phyloP scores from a whole-genome alignment of 345 rosid genomes.

The Rubroshorea leprosula region DNA sequence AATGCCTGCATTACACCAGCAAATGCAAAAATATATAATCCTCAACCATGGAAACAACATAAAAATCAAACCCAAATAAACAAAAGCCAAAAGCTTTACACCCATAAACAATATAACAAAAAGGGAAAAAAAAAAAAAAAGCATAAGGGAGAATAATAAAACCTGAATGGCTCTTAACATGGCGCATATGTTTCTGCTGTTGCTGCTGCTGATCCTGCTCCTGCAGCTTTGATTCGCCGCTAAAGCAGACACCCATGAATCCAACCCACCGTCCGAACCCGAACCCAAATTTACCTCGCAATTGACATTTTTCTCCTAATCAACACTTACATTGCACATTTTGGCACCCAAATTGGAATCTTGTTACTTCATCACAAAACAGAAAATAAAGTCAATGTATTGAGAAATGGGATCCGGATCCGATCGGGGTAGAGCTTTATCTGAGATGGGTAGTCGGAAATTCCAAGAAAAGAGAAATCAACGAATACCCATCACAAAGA shows the following conservation, averaged over 20 bases:
- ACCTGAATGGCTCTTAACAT: slow-evolving; percentile 7
- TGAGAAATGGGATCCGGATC: slow-evolving; percentile 2
- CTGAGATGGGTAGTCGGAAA: slow-evolving; percentile 4
- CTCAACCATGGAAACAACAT: not conserved
- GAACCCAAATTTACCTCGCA: slow-evolving; percentile 3
- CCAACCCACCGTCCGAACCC: not conserved
- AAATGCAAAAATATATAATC: not conserved
- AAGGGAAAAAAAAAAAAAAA: no score
- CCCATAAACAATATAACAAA: no score
- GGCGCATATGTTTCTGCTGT: not conserved
- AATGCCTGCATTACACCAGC: not conserved
- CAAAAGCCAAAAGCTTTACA: not conserved
- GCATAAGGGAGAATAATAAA: not conserved
- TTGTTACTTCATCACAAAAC: slow-evolving; percentile 5
- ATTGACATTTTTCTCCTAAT: not conserved
- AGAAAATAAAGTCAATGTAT: not conserved
- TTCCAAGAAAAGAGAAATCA: not conserved
- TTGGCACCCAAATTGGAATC: not conserved
- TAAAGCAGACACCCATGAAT: slow-evolving; percentile 41
- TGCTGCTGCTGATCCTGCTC: slow-evolving; percentile 6
- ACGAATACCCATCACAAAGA: slow-evolving; percentile 11
- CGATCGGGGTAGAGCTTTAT: slow-evolving; percentile 1
- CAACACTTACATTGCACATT: slow-evolving; percentile 1
- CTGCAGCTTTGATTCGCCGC: slow-evolving; percentile 25
- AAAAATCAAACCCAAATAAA: not conserved